A percentile compares a stretch with the other conserved stretches of the same genome.
Evolutionary conservation across 768 basidiomycete species (phyloP).

Genomic region (Lactarius sp.): DNA sequence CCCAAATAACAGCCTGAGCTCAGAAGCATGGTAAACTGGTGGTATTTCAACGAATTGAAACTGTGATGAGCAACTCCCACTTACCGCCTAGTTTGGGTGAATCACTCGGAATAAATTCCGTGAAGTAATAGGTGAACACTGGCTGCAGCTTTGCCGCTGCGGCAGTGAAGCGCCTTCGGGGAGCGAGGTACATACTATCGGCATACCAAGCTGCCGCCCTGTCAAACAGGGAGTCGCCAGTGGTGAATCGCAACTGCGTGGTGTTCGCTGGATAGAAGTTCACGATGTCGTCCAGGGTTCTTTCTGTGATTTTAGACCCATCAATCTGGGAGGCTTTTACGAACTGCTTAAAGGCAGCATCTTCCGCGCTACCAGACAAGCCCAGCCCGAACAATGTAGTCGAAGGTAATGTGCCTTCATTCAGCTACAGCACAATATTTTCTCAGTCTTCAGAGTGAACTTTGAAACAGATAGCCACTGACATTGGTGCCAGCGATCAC

Average conservation of each 20-base stretch:
- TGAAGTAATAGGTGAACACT: constrained; percentile 51
- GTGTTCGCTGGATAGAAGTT: constrained; percentile 46
- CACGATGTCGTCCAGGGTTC: constrained; percentile 39
- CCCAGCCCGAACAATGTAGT: constrained; percentile 36
- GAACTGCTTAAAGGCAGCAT: constrained; percentile 43
- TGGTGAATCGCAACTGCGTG: constrained; percentile 45
- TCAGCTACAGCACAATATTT: constrained; percentile 39
- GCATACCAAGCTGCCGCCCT: constrained; percentile 54
- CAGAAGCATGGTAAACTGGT: constrained; percentile 47
- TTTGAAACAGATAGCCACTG: constrained; percentile 31
- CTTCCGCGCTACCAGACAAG: constrained; percentile 39
- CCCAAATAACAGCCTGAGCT: constrained; percentile 46
- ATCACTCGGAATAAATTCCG: constrained; percentile 54
- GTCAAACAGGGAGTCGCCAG: constrained; percentile 56
- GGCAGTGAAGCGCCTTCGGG: constrained; percentile 47
- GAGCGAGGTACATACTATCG: constrained; percentile 50
- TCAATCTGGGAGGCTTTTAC: constrained; percentile 48
- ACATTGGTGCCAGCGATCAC: constrained; percentile 51
- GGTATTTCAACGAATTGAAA: not conserved
- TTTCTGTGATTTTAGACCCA: constrained; percentile 42
- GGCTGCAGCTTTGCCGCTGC: constrained; percentile 44
- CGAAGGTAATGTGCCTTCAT: constrained; percentile 50
- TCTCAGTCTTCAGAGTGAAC: constrained; percentile 39
- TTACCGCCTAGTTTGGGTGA: constrained; percentile 45
- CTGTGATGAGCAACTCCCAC: constrained; percentile 15